A percentile compares a stretch with the other conserved stretches of the same genome.
These are phyloP conservation scores for Colletotrichum musicola DNA, from an alignment of 2,329 filamentous ascomycete species.

Conservation along the genomic window DNA sequence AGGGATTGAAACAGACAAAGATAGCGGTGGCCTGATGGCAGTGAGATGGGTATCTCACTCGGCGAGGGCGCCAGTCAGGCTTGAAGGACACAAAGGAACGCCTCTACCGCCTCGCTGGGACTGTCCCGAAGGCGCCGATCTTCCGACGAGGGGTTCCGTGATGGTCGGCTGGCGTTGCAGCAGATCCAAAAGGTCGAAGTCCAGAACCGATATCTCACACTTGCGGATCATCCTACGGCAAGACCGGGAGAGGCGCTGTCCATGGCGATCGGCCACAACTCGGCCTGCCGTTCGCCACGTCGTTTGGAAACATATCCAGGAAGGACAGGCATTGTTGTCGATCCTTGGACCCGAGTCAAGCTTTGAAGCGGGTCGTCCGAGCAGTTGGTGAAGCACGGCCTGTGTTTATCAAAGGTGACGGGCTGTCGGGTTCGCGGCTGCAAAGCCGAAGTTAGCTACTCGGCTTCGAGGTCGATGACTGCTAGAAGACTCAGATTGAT, in stretches of 20 bases:
- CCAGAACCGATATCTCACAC: not conserved
- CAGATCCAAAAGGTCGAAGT: not conserved
- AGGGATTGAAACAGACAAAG: slow-evolving; percentile 20
- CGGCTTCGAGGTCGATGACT: not conserved
- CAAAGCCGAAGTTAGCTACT: not conserved
- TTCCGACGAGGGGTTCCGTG: not conserved
- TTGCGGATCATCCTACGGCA: slow-evolving; percentile 7
- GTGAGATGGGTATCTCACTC: not conserved
- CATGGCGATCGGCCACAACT: slow-evolving; percentile 13
- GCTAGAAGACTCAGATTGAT: not conserved
- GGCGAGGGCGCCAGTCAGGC: slow-evolving; percentile 5
- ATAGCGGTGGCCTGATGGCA: not conserved
- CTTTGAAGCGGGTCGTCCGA: slow-evolving; percentile 14
- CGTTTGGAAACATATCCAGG: slow-evolving; percentile 1
- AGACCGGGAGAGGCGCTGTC: slow-evolving; percentile 10
- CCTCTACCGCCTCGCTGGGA: slow-evolving; percentile 15
- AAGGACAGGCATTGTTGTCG: slow-evolving; percentile 17
- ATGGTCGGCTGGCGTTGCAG: slow-evolving; percentile 10
- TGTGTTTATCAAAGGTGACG: not conserved
- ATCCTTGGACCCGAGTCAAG: slow-evolving; percentile 17
- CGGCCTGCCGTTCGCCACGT: slow-evolving; percentile 21
- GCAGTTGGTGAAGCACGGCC: slow-evolving; percentile 9
- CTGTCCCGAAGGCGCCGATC: slow-evolving; percentile 14
- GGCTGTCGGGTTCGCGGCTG: slow-evolving; percentile 5
- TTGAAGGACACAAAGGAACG: slow-evolving; percentile 28